A percentile compares a stretch with the other conserved stretches of the same genome.
phyloP scores from a whole-genome alignment of 2,329 filamentous ascomycete genomes.

The Fusarium buharicum region DNA sequence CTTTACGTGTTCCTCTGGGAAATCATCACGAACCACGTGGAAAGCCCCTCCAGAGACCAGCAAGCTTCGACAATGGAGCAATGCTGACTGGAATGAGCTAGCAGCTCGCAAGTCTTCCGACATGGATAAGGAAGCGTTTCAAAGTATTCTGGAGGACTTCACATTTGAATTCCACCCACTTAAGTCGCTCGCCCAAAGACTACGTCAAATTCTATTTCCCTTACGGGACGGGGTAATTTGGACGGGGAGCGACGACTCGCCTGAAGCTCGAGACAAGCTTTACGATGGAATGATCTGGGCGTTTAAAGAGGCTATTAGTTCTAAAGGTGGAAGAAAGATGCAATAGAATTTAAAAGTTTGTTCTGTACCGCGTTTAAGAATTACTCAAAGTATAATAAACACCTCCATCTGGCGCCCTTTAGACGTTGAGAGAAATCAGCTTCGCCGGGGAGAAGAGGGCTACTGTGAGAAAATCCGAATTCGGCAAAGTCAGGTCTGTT shows the following conservation, averaged over 20 bases:
- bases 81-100: neutral
- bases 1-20: slow-evolving; percentile 40
- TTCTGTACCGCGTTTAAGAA: too few relatives aligned
- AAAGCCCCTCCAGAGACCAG: neutral
- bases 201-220: slow-evolving; percentile 35
- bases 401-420: too few relatives aligned
- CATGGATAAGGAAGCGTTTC: slow-evolving; percentile 20
- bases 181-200: slow-evolving; percentile 31
- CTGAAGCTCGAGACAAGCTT: slow-evolving; percentile 29
- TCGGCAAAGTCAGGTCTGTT: too few relatives aligned
- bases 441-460: too few relatives aligned
- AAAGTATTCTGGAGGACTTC: slow-evolving; percentile 32
- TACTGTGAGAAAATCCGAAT: too few relatives aligned
- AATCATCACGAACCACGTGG: slow-evolving; percentile 1
- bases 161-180: slow-evolving; percentile 26
- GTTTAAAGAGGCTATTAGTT: slow-evolving; percentile 31
- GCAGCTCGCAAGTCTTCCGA: neutral
- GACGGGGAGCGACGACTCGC: slow-evolving; percentile 25
- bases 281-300: slow-evolving; percentile 31
- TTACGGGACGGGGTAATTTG: slow-evolving; percentile 23
- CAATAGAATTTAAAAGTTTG: neutral
- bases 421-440: too few relatives aligned
- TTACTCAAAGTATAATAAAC: too few relatives aligned
- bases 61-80: neutral
- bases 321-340: slow-evolving; percentile 16